Evolutionary conservation across 495 filamentous ascomycete genomes (phyloP).

Genomic region (Neurospora sp.): DNA sequence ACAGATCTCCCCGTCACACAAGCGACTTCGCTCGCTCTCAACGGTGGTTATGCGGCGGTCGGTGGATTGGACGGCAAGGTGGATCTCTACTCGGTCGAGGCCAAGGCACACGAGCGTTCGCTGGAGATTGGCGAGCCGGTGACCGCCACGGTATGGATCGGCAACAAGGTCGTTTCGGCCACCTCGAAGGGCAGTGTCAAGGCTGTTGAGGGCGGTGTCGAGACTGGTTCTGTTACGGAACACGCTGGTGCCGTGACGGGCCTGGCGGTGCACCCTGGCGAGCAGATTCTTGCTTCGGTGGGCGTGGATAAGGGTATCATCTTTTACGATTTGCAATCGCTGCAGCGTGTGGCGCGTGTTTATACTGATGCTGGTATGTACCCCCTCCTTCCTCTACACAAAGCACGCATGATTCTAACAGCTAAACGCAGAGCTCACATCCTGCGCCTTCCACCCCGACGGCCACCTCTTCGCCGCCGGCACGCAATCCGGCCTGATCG

Average conservation of each 20-base stretch:
- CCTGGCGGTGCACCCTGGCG: constrained; percentile 73
- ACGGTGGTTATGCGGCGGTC: constrained; percentile 65
- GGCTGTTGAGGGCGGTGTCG: constrained; percentile 59
- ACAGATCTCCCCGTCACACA: constrained; percentile 54
- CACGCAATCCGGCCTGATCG: constrained; percentile 63
- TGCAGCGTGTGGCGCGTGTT: constrained; percentile 60
- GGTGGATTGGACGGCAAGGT: constrained; percentile 70
- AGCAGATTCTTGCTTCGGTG: constrained; percentile 74
- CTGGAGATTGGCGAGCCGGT: constrained; percentile 59
- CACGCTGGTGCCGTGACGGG: constrained; percentile 76
- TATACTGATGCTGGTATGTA: constrained; percentile 73
- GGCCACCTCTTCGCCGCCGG: constrained; percentile 88
- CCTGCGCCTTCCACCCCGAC: constrained; percentile 86
- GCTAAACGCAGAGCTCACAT: constrained; percentile 50
- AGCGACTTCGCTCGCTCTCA: constrained; percentile 54
- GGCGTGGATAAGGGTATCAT: constrained; percentile 90
- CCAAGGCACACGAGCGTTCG: constrained; percentile 56
- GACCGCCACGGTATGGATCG: constrained; percentile 73
- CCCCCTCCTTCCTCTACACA: background rate
- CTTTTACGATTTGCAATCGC: constrained; percentile 68
- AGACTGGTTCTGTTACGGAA: constrained; percentile 54
- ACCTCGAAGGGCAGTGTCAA: constrained; percentile 70
- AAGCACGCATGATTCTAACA: too few species aligned
- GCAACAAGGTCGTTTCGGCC: constrained; percentile 56
- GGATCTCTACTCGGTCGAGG: constrained; percentile 67